These are phyloP conservation scores for Murraya paniculata DNA, from an alignment of 345 rosid genomes.

Conservation along the genomic window DNA sequence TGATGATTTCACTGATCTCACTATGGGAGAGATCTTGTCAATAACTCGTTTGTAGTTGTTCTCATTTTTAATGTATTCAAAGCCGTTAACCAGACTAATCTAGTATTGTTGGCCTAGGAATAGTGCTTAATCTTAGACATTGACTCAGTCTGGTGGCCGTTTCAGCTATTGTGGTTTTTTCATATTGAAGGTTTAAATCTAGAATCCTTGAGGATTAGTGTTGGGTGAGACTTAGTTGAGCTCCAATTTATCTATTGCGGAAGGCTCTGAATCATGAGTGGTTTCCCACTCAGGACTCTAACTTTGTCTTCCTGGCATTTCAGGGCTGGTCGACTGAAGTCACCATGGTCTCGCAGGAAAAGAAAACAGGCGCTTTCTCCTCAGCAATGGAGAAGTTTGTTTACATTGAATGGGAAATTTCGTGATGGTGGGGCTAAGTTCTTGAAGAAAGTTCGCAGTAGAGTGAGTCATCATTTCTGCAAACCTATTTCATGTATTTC, in stretches of 20 bases:
- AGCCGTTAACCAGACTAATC: not conserved
- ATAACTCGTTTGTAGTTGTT: not conserved
- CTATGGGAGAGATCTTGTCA: not conserved
- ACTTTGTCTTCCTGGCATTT: constrained; percentile 8
- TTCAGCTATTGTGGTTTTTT: not conserved
- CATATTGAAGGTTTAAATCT: not conserved
- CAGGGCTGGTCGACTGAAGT: constrained; percentile 69
- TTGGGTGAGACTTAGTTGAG: not conserved
- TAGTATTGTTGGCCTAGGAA: too few relatives aligned
- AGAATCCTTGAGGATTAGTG: not conserved
- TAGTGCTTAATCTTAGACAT: too few relatives aligned
- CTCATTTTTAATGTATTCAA: not conserved
- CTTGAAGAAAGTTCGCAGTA: constrained; percentile 83
- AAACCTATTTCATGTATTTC: constrained; percentile 2
- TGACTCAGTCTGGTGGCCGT: too few relatives aligned
- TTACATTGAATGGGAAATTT: constrained; percentile 70
- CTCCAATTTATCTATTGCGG: not conserved
- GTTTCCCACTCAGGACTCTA: not conserved
- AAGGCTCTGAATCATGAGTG: not conserved
- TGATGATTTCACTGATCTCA: too few relatives aligned
- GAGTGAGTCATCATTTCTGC: constrained; percentile 53
- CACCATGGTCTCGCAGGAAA: constrained; percentile 89
- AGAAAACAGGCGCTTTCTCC: constrained; percentile 68
- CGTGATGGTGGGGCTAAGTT: constrained; percentile 72
- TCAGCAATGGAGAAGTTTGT: constrained; percentile 71